Percentiles rank a stretch among this genome's conserved stretches.
phyloP scores from a whole-genome alignment of 768 basidiomycete species.

The Cystofilobasidium bisporidii region DNA sequence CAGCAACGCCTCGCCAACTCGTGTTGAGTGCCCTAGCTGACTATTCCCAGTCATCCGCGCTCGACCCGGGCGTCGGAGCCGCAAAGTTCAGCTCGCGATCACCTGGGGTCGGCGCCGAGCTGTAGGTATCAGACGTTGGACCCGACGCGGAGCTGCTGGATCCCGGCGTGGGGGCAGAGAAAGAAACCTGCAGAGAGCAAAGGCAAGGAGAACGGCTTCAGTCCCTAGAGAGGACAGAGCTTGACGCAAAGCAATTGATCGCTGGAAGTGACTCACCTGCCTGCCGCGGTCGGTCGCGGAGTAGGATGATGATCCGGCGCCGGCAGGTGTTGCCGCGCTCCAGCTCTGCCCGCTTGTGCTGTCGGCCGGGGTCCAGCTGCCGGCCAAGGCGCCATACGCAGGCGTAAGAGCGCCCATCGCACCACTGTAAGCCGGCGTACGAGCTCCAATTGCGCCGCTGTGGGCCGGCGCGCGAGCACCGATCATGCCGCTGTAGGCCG shows the following conservation, averaged over 20 bases:
- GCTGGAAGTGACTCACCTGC: too few relatives aligned
- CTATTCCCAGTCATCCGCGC: too few relatives aligned
- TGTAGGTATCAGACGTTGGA: conserved; percentile 42
- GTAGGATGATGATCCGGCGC: conserved; percentile 21
- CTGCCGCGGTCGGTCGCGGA: neutral
- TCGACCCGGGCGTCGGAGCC: conserved; percentile 35
- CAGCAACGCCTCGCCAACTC: too few relatives aligned
- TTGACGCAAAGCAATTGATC: too few relatives aligned
- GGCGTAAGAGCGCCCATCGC: too few relatives aligned
- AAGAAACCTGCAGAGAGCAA: too few relatives aligned
- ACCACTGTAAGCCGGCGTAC: too few relatives aligned
- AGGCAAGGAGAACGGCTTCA: too few relatives aligned
- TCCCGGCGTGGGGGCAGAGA: conserved; percentile 51
- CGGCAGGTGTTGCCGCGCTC: conserved; percentile 13
- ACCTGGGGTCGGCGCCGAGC: conserved; percentile 40
- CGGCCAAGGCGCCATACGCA: too few relatives aligned
- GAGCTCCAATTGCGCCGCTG: conserved; percentile 31
- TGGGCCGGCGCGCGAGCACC: conserved; percentile 29
- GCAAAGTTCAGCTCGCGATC: neutral
- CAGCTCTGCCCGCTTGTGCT: neutral
- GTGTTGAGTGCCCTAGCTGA: too few relatives aligned
- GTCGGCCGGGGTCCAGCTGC: too few relatives aligned
- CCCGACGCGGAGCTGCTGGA: conserved; percentile 36
- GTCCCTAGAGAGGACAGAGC: too few relatives aligned
- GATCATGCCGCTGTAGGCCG: neutral